A percentile compares a stretch with the other conserved stretches of the same genome.
phyloP scores from a whole-genome alignment of 768 basidiomycete species.

The Mycena vulgaris region DNA sequence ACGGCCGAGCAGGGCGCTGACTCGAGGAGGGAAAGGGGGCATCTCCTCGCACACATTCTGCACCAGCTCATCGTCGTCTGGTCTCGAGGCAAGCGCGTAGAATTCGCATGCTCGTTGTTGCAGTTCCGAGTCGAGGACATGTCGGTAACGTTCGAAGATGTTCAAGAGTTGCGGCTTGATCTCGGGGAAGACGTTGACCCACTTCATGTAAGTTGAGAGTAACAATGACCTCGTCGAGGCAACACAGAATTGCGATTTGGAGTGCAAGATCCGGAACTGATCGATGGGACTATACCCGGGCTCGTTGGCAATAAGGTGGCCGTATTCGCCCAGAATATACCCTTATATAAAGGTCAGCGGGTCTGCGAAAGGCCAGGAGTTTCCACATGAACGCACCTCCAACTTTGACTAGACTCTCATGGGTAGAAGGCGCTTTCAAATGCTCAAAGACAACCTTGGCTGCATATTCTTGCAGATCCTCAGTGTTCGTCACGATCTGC shows the following conservation, averaged over 20 bases:
- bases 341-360: constrained; percentile 60
- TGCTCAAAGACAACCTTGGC: constrained; percentile 94
- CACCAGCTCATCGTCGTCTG: constrained; percentile 93
- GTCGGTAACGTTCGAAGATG: constrained; percentile 98
- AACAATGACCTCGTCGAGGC: constrained; percentile 93
- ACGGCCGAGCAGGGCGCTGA: constrained; percentile 89
- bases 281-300: constrained; percentile 93
- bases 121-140: constrained; percentile 95
- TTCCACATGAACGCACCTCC: constrained; percentile 77
- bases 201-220: constrained; percentile 98
- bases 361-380: not conserved
- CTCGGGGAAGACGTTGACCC: constrained; percentile 99
- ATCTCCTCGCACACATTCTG: constrained; percentile 98
- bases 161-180: constrained; percentile 94
- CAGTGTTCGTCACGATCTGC: constrained; percentile 98
- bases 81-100: constrained; percentile 85
- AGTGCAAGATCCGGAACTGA: constrained; percentile 93
- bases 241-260: constrained; percentile 95
- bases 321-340: constrained; percentile 98
- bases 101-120: constrained; percentile 99
- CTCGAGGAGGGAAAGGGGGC: constrained; percentile 97
- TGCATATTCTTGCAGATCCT: constrained; percentile 97
- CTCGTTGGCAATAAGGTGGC: constrained; percentile 97
- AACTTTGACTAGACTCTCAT: constrained; percentile 96
- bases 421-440: constrained; percentile 86